Evolutionary conservation across 345 rosid genomes (phyloP), one percentile per base, ranked within the genome.

Genomic region (Linum tenue): DNA sequence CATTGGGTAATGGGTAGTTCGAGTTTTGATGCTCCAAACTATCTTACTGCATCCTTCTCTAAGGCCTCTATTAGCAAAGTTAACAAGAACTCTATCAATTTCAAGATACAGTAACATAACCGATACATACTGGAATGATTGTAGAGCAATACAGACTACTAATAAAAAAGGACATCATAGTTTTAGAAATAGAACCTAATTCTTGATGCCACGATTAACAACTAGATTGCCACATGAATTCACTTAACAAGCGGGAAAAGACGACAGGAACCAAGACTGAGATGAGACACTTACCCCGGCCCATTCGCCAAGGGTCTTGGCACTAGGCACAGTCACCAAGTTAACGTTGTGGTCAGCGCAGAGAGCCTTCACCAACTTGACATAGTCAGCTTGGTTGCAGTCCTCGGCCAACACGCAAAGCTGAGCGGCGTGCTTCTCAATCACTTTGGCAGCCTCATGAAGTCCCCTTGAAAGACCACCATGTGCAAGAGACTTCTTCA

Each of bases 401-500:
- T 56, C 37, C 11, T 56, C 37, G 14, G 60, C 60, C 60, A 56
- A 56, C 31, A 56, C 60, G 10, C 60, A 56, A 1, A 56, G 60
- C 60, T 56, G 37, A 35, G 60, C 37, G 3, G 60, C 16, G 60
- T 56, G 60, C 60, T 56, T 56, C 60, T 56, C 60, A 16, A 56
- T 56, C 35, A 56, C 60, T 9, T 56, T 56, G 0, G 60, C 60
- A 56, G 10, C 60, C n/a, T 56, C 60, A 1, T 56, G 37, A 56
- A 56, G 60, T 2, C 60, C 60, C 7, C n/a, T 16, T 4, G 16
- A 9, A 35, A 56, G 60, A 4, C 60, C 60, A 16, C 60, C 60
- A 7, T 56, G 60, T 14, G 60, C 60, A 16, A 56, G 37, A 1
- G 61, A 35, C 38, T 73, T 73, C 39, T 62, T 60, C 35, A 73